Base-by-base conservation (phyloP, 2,329 filamentous ascomycete species). In the Exophiala sideris region DNA sequence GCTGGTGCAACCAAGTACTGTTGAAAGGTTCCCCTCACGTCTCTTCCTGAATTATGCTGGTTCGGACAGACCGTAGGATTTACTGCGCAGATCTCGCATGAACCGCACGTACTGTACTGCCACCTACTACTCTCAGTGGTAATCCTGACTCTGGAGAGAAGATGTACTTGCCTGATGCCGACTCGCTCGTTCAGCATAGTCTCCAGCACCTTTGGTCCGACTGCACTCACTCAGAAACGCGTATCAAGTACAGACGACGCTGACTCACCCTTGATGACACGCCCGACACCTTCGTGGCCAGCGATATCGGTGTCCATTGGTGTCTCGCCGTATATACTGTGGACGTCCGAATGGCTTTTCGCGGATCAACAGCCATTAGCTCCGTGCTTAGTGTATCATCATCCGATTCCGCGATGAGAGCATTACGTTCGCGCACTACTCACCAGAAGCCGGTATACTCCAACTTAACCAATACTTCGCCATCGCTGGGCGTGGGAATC, bases 211-310 rank as follows among this genome's bases (percentile, higher is more conserved):
- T 35, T 40, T 10, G 44, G 20, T 6, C 48, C 48, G 9, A 50
- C 33, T 48, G 36, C 24, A 29, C 24, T 29, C 24, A 29, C 24
- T 29, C 24, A 29, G 24, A 29, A 29, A 5, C 24, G 24, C 24
- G 24, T 5, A 29, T 29, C 24, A 29, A 5, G 24, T 29, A 29
- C 7, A 29, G 24, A 5, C 9, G 16, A 18, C 1, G 11, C 14
- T 18, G 11, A 33, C 50, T 20, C 35, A 53, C 50, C 32, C 14
- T 48, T 24, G 6, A 77, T 70, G 5, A 77, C 72, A 8, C 59
- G 67, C 3, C 75, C 75, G 16, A 77, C 68, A 14, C 74, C 75
- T 53, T 77, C 75, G 58, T 77, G 75, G 2, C 75, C 75, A 2
- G 75, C 74, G 3, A 77, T 71, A 53, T 75, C 67, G 5, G 73